Conservation (phyloP, 345 rosid species). For the Iberis pinnata region DNA sequence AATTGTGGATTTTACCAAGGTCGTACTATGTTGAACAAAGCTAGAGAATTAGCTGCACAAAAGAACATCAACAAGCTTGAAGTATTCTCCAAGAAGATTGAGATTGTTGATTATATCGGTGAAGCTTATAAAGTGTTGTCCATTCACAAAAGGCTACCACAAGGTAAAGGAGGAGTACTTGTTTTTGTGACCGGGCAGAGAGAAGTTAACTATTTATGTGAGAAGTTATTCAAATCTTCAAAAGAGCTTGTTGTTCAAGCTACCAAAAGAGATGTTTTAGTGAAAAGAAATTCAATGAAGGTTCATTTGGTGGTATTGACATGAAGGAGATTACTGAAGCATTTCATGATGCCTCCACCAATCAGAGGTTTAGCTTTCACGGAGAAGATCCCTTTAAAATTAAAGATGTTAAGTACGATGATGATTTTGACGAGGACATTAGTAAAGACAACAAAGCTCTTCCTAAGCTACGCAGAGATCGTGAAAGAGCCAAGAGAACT, state of each 20-base stretch:
- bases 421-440: slow-evolving; percentile 28
- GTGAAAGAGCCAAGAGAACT: slow-evolving; percentile 50
- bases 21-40: too few relatives aligned
- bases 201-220: slow-evolving; percentile 79
- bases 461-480: slow-evolving; percentile 45
- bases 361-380: slow-evolving; percentile 45
- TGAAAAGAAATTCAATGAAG: slow-evolving; percentile 26
- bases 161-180: slow-evolving; percentile 85
- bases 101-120: slow-evolving; percentile 72
- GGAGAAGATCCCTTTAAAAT: slow-evolving; percentile 45
- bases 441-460: slow-evolving; percentile 41
- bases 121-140: slow-evolving; percentile 85
- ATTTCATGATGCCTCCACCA: slow-evolving; percentile 38
- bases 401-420: slow-evolving; percentile 11
- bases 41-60: too few relatives aligned
- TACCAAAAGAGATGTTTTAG: slow-evolving; percentile 15
- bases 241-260: slow-evolving; percentile 33
- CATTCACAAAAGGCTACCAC: slow-evolving; percentile 78
- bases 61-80: too few relatives aligned
- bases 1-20: too few relatives aligned
- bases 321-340: slow-evolving; percentile 80
- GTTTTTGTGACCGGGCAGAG: slow-evolving; percentile 93
- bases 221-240: slow-evolving; percentile 56
- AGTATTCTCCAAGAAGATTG: slow-evolving; percentile 86
- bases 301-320: slow-evolving; percentile 38